Percentiles rank a stretch among this genome's conserved stretches.
These are phyloP conservation scores for Leucaena leucocephala DNA, from an alignment of 306 rosid genomes.

Conservation along the genomic window DNA sequence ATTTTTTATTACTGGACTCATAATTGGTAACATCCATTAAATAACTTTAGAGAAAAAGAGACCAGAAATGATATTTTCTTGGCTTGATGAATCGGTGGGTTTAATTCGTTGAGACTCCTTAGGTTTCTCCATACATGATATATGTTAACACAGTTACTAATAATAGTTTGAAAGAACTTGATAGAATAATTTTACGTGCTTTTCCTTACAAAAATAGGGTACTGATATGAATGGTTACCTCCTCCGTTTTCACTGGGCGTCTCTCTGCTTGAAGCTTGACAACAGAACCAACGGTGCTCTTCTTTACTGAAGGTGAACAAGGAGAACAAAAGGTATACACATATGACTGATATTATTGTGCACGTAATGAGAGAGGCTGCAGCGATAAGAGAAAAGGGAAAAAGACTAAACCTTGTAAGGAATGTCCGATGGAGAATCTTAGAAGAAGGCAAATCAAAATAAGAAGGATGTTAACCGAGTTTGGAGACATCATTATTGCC, in stretches of 20 bases:
- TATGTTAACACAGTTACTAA: background rate
- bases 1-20: no score
- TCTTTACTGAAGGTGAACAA: slow-evolving; percentile 25
- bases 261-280: background rate
- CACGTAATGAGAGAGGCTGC: background rate
- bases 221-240: slow-evolving; percentile 34
- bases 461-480: slow-evolving; percentile 37
- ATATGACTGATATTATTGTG: background rate
- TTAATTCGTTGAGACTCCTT: no score
- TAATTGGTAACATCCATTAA: no score
- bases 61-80: no score
- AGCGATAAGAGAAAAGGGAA: background rate
- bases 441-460: slow-evolving; percentile 40
- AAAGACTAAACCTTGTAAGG: slow-evolving; percentile 40
- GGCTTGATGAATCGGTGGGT: background rate
- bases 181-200: no score
- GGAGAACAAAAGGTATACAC: background rate
- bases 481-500: slow-evolving; percentile 46
- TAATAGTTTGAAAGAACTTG: background rate
- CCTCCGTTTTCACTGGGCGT: slow-evolving; percentile 27
- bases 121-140: background rate
- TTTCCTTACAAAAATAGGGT: no score
- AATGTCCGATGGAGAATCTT: slow-evolving; percentile 35
- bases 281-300: slow-evolving; percentile 3
- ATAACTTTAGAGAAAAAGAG: no score